Evolutionary conservation across 768 basidiomycete genomes (phyloP), one percentile per base, ranked within the genome.

Genomic region (Lentinula aciculospora): DNA sequence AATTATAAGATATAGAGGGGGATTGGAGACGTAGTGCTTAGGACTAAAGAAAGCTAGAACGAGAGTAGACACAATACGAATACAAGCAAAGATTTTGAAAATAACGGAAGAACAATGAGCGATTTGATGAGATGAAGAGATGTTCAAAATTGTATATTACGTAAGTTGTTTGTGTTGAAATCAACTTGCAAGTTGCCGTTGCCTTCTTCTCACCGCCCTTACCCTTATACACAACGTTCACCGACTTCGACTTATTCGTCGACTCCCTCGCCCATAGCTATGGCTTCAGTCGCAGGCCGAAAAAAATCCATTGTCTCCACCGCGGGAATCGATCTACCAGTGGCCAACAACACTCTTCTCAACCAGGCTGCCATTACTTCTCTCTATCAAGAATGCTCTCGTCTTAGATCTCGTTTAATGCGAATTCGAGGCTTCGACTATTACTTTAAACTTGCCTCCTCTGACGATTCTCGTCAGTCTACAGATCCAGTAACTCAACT

Each of bases 401-500:
- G 85, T 59, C 80, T 94, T 53, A 81, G 90, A 60, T 76, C 81
- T 46, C 85, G 87, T 64, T 85, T 94, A 68, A 77, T 88, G 74
- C 87, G 88, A 68, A 84, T 94, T 60, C 82, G 80, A 61, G 81
- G 83, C 63, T 94, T 94, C 62, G 69, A 80, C 60, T 76, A 76
- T 59, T 91, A 87, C 73, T 89, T 92, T 64, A 71, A 79, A 39
- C 76, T 87, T 59, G 80, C 85, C 7, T 74, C 82, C 7, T 66
- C 78, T 19, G 67, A 76, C 37, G 84, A 83, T 61, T 78, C 85
- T 40, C 81, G 91, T 58, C 84, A 84, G 70, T 90, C 89, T 32
- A 89, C 88, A 42, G 94, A 98, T 74, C 92, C 94, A 36, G 96
- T 99, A 65, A 87, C 89, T 47, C 92, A 94, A 70, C 85, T 98